A percentile compares a stretch with the other conserved stretches of the same genome.
Conservation (phyloP, 1,284 basidiomycete species). For the Rhodotorula mucilaginosa region DNA sequence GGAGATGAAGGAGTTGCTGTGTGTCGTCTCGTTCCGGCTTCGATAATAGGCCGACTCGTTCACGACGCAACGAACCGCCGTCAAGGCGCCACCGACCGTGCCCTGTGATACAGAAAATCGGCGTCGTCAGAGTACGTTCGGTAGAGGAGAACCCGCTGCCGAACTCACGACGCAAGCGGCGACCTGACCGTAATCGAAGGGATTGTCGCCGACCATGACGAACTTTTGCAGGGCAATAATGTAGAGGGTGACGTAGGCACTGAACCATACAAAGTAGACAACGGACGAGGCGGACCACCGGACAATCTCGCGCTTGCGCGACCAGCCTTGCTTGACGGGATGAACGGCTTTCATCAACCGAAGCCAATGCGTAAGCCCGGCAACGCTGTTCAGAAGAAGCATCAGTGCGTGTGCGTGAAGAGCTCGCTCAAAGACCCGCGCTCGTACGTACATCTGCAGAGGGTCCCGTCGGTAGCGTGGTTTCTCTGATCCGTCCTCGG, state of each 20-base stretch:
- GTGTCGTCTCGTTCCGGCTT: background rate
- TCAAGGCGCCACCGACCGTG: background rate
- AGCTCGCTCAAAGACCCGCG: background rate
- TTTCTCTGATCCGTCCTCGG: background rate
- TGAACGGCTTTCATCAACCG: background rate
- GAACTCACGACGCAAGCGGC: slow-evolving; percentile 4
- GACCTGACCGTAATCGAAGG: slow-evolving; percentile 24
- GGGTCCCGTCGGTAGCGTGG: background rate
- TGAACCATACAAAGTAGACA: background rate
- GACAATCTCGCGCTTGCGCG: background rate
- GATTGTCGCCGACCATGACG: slow-evolving; percentile 22
- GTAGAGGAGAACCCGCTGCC: background rate
- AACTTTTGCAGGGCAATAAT: slow-evolving; percentile 8
- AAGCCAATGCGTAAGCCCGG: background rate
- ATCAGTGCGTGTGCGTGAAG: too few species aligned
- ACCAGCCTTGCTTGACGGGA: background rate
- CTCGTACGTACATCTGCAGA: background rate
- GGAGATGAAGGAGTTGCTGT: background rate
- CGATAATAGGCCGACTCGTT: background rate
- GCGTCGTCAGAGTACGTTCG: background rate
- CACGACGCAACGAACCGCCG: background rate
- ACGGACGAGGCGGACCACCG: background rate
- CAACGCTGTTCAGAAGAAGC: background rate
- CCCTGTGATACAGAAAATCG: background rate
- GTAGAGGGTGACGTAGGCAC: slow-evolving; percentile 8